Evolutionary conservation across 78 protist genomes (phyloP).

Genomic region (Anaeramoeba flamelloides): DNA sequence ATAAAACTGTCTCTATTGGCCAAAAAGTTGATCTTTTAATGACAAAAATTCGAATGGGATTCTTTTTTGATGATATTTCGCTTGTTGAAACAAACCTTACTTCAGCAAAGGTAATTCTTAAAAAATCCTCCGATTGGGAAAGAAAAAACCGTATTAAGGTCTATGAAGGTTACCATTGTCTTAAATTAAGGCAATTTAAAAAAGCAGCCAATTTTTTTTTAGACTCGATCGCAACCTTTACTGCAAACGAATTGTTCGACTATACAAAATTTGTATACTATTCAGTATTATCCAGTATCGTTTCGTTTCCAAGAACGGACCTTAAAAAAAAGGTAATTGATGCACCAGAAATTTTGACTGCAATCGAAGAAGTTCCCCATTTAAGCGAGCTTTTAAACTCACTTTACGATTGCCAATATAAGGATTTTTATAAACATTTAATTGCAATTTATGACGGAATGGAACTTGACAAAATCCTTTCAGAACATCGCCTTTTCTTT

Average conservation of each 20-base stretch:
- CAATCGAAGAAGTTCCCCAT: constrained; percentile 33
- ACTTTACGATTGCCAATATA: constrained; percentile 63
- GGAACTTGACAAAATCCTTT: constrained; percentile 32
- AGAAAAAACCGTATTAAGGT: constrained; percentile 83
- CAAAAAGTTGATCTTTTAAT: constrained; percentile 68
- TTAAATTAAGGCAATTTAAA: constrained; percentile 57
- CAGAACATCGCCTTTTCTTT: constrained; percentile 52
- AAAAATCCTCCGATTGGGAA: constrained; percentile 93
- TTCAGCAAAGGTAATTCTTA: constrained; percentile 41
- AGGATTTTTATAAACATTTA: constrained; percentile 24
- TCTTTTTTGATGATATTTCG: constrained; percentile 57
- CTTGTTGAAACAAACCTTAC: constrained; percentile 40
- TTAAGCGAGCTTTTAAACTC: constrained; percentile 24
- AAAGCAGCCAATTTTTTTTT: constrained; percentile 52
- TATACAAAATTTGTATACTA: constrained; percentile 53
- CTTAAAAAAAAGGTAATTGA: constrained; percentile 48
- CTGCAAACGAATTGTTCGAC: constrained; percentile 37
- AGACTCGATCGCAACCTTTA: constrained; percentile 70
- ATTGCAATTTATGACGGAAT: constrained; percentile 39
- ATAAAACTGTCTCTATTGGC: constrained; percentile 74
- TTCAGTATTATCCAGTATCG: constrained; percentile 36
- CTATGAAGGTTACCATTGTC: constrained; percentile 57
- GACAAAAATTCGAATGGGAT: constrained; percentile 52
- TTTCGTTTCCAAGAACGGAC: constrained; percentile 47
- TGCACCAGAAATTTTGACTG: constrained; percentile 65